Conservation (phyloP, 2,329 filamentous ascomycete genomes). For the Lachnellula subtilissima region DNA sequence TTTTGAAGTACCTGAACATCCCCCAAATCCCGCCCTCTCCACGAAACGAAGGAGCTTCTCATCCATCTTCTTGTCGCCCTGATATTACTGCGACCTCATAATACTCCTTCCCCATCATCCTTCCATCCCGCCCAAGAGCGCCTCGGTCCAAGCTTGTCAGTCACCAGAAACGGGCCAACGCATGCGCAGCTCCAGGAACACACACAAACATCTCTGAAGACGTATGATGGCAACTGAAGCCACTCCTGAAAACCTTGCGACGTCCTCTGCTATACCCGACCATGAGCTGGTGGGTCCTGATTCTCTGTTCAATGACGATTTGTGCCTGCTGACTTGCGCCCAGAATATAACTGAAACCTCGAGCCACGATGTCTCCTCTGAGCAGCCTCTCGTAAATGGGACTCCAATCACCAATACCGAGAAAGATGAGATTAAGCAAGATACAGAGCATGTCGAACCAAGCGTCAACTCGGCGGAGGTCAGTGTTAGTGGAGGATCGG, state of each 20-base stretch:
- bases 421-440: constrained; percentile 49
- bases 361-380: constrained; percentile 42
- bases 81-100: constrained; percentile 7
- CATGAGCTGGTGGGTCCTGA: constrained; percentile 30
- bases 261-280: constrained; percentile 24
- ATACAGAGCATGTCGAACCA: constrained; percentile 53
- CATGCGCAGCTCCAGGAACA: constrained; percentile 31
- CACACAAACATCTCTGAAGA: constrained; percentile 35
- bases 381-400: constrained; percentile 43
- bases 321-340: constrained; percentile 20
- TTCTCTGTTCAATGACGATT: background rate
- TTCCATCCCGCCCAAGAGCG: background rate
- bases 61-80: constrained; percentile 11
- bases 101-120: background rate
- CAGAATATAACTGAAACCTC: constrained; percentile 42
- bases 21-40: constrained; percentile 4
- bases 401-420: constrained; percentile 29
- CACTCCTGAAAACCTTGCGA: constrained; percentile 44
- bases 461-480: constrained; percentile 58
- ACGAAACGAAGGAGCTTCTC: constrained; percentile 11
- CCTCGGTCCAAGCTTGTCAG: constrained; percentile 18
- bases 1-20: constrained; percentile 2
- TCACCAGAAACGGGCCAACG: constrained; percentile 25
- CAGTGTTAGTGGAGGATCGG: constrained; percentile 69
- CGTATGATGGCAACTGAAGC: constrained; percentile 64